Percentiles rank a stretch among this genome's conserved stretches.
Conservation (phyloP, 352 stramenopile genomes). For the Globisporangium carolinianum region DNA sequence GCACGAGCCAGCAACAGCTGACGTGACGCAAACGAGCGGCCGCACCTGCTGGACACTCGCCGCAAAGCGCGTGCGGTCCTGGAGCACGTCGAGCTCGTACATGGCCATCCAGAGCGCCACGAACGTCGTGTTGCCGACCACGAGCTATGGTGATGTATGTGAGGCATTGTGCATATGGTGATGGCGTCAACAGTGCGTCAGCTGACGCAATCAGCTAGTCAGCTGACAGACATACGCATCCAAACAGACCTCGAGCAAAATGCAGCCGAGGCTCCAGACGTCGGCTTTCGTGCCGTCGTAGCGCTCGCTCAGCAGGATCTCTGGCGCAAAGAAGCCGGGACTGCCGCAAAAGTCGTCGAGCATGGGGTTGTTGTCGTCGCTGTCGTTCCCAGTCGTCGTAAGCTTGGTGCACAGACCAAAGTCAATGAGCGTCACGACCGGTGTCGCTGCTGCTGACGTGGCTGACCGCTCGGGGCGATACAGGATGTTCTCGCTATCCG, state of each 20-base stretch:
- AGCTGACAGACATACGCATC: no score
- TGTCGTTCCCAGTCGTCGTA: conserved; percentile 2
- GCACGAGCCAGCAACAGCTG: not conserved
- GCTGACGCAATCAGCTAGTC: no score
- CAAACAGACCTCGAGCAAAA: conserved; percentile 59
- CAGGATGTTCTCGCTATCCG: conserved; percentile 61
- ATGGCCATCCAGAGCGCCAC: conserved; percentile 81
- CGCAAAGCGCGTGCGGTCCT: conserved; percentile 47
- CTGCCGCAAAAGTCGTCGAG: conserved; percentile 77
- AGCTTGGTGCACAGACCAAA: conserved; percentile 71
- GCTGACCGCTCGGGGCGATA: conserved; percentile 23
- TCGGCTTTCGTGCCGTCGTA: conserved; percentile 79
- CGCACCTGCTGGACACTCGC: conserved; percentile 22
- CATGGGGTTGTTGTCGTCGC: conserved; percentile 16
- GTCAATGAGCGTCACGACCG: conserved; percentile 65
- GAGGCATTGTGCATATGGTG: no score
- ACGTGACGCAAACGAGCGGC: not conserved
- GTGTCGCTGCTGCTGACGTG: conserved; percentile 7
- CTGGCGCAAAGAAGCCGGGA: conserved; percentile 81
- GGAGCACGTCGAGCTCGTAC: conserved; percentile 72
- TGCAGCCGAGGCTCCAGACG: conserved; percentile 82
- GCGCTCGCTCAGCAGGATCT: conserved; percentile 54
- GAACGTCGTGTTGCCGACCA: conserved; percentile 73
- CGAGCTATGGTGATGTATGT: conserved; percentile 30
- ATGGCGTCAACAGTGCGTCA: no score